phyloP scores from a whole-genome alignment of 371 early-diverging fungal genomes.

The Mucor piriformis region DNA sequence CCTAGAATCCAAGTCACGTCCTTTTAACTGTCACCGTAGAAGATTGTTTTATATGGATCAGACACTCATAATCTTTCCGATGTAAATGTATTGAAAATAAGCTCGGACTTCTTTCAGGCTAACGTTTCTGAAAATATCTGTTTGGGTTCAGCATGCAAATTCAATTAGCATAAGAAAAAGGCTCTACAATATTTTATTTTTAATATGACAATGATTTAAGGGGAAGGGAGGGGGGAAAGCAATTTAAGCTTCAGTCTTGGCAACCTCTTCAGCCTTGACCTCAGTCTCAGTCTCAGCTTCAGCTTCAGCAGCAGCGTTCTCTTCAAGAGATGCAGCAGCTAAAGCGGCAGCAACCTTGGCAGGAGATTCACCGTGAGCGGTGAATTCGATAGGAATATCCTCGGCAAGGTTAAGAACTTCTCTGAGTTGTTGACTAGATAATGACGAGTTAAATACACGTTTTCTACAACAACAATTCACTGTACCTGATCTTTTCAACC shows the following conservation, averaged over 20 bases:
- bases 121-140: too few species aligned
- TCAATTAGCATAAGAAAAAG: too few species aligned
- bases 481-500: conserved; percentile 69
- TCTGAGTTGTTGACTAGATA: conserved; percentile 58
- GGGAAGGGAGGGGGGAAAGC: background rate
- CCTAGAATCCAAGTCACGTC: too few species aligned
- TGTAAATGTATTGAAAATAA: too few species aligned
- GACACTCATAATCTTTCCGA: too few species aligned
- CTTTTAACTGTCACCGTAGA: too few species aligned
- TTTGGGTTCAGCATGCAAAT: too few species aligned
- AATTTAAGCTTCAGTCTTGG: conserved; percentile 10
- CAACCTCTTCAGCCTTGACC: background rate
- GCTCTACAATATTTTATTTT: too few species aligned
- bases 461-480: background rate
- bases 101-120: too few species aligned
- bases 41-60: too few species aligned
- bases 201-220: too few species aligned
- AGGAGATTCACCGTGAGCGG: conserved; percentile 47
- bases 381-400: conserved; percentile 47
- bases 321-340: conserved; percentile 27
- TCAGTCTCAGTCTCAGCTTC: background rate
- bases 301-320: conserved; percentile 9
- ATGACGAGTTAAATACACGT: background rate
- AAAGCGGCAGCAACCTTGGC: conserved; percentile 34
- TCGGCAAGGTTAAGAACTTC: conserved; percentile 47